Evolutionary conservation across 163 green algal species (phyloP), one percentile per base, ranked within the genome.

Genomic region (Scenedesmus sp.): DNA sequence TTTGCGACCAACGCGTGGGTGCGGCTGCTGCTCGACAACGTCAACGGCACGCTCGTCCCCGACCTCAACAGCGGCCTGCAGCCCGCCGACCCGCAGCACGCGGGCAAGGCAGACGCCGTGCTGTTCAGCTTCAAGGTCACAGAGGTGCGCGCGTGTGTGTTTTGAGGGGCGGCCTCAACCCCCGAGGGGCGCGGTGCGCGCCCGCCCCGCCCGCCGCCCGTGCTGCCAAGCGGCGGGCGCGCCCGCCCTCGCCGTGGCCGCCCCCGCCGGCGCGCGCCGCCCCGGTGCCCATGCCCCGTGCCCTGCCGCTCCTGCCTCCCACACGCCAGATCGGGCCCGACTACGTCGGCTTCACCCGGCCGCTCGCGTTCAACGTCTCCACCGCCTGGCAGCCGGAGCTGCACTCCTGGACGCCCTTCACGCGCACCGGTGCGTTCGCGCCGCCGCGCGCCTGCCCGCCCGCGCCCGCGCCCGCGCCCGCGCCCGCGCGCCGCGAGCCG

Each of bases 361-460:
- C 71, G 6, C 58, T 80, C 10, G 28, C 71, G 28, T 29, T 80
- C 71, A 80, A 80, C 34, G 71, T 80, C 9, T 72, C 42, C 58
- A 71, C 58, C 5, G 24, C 13, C 18, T 80, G 56, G 56, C 48
- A 24, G 5, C 71, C 71, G 14, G 58, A 71, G 39, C 57, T 80
- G 13, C 58, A 72, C 45, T 71, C 39, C 36, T 72, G 45, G 58
- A 6, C 58, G 13, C 22, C 58, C 0, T 80, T 34, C 44, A 80
- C 71, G 18, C 71, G 71, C 42, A 80, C 71, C 17, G n/a, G n/a
- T n/a, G n/a, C n/a, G n/a, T n/a, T n/a, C n/a, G n/a, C n/a, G n/a
- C n/a, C n/a, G n/a, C n/a, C n/a, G n/a, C n/a, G n/a, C n/a, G n/a
- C n/a, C n/a, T n/a, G n/a, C n/a, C n/a, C n/a, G n/a, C n/a, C n/a